Evolutionary conservation across 2,329 filamentous ascomycete species (phyloP), one percentile per base, ranked within the genome.

Genomic region (Cercospora sp.): DNA sequence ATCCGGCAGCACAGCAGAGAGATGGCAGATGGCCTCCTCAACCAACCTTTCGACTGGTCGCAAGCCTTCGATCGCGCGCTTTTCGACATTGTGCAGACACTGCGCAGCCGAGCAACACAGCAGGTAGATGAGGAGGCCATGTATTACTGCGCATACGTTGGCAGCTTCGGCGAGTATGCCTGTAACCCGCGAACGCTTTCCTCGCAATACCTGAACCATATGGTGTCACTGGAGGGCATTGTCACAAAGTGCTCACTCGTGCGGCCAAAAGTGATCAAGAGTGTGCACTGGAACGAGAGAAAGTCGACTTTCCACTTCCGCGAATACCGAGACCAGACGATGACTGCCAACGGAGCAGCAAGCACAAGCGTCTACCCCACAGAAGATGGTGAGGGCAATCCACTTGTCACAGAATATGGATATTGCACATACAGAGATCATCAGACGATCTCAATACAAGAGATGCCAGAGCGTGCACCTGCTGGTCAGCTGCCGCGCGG

Each of bases 91-190:
- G 90, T 98, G 71, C 87, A 90, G 77, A 91, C 93, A 2, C 83
- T 97, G 33, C 89, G 90, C 10, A 89, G 91, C 75, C 88, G 91
- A 48, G 88, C 92, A 2, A 86, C 90, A 2, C 89, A 90, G 73
- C 92, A 96, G 79, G 89, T 88, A 1, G 86, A 88, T 53, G 89
- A 91, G 31, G 94, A 97, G 78, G 88, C 89, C 69, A 81, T 86
- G 74, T 99, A 97, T 82, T 98, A 99, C 79, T 97, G 95, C 77
- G 95, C 95, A n/a, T 98, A 92, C 83, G 89, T 94, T 65, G 95
- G 95, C 72, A 97, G 93, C 78, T 99, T 99, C 78, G 95, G 96
- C 72, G 90, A 97, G 78, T 95, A 92, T 79, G 87, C 94, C 12
- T 97, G 94, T 86, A 99, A 97, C 77, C 95, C 95, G 48, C 89